phyloP scores from a whole-genome alignment of 768 basidiomycete genomes.

The Gymnopilus dilepis region DNA sequence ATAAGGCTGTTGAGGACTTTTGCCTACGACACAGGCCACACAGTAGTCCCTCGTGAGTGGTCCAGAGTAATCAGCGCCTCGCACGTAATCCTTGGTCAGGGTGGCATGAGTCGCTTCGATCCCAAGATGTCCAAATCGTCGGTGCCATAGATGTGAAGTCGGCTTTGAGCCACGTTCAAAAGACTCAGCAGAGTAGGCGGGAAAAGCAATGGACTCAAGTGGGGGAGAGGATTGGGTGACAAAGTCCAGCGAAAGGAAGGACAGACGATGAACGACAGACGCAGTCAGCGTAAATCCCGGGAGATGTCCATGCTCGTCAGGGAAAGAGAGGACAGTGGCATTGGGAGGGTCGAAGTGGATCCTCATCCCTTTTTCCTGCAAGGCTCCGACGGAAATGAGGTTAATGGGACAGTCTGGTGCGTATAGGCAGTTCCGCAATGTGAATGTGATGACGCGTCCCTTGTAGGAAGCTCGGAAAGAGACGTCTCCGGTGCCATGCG shows the following conservation, averaged over 20 bases:
- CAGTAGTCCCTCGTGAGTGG: not conserved
- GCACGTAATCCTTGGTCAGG: slow-evolving; percentile 12
- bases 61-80: slow-evolving; percentile 3
- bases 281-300: not conserved
- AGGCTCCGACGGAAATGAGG: slow-evolving; percentile 11
- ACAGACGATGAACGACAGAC: not conserved
- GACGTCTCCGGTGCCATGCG: slow-evolving; percentile 8
- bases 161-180: no score
- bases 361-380: no score
- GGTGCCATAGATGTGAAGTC: slow-evolving; percentile 15
- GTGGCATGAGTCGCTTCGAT: slow-evolving; percentile 3
- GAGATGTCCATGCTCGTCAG: slow-evolving; percentile 1
- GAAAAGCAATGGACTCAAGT: slow-evolving; percentile 2
- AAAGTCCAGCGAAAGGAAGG: not conserved
- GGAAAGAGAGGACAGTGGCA: slow-evolving; percentile 14
- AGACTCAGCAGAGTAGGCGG: no score
- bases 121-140: slow-evolving; percentile 16
- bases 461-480: not conserved
- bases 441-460: not conserved
- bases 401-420: slow-evolving; percentile 14
- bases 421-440: slow-evolving; percentile 4
- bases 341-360: not conserved
- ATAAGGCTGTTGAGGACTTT: slow-evolving; percentile 15
- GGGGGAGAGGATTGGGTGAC: not conserved
- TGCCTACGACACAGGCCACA: slow-evolving; percentile 15